Base-by-base conservation (phyloP, 2,329 filamentous ascomycete genomes). In the Myotisia sp. region DNA sequence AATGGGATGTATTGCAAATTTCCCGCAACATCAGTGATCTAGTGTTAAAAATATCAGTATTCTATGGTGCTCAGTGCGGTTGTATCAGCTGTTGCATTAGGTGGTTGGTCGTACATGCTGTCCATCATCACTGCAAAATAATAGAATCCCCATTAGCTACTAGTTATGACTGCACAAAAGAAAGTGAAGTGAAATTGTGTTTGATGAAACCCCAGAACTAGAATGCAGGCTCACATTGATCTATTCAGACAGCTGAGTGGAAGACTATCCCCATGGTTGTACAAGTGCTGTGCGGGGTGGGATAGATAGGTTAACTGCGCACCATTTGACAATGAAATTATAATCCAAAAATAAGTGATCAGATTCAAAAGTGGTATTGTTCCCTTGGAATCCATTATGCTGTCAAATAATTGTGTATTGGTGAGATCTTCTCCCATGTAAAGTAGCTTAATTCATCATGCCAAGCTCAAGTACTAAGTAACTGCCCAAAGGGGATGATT, bases 1-100 rank as follows among this genome's bases (percentile, higher is more conserved):
- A 95, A 95, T 24, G 87, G 84, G 28, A 90, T 76, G 68, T 90
- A 95, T 68, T 92, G 71, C 37, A 94, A 74, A 55, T 92, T 79
- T 51, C 90, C 78, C 43, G 76, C 68, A 22, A 70, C 67, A 54
- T 92, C 76, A 22, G 37, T 36, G 16, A 40, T 27, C 42, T 44
- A 34, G 22, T 26, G 9, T 8, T 7, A 14, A 27, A 26, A 24
- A 27, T 32, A 18, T 32, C 9, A 9, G n/a, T 21, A n/a, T 32
- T 21, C 18, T 14, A 24, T 31, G 19, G 12, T 32, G 19, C 20
- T 30, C 22, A 34, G 13, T 30, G 17, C 29, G 5, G 6, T 1
- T 34, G 10, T 17, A 17, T 9, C 6, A 14, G 20, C 9, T 16
- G 12, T 9, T n/a, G 18, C 12, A 6, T n/a, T 31, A 26, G 21